Conservation (phyloP, 2,329 filamentous ascomycete species). For the Aspergillus sp. region DNA sequence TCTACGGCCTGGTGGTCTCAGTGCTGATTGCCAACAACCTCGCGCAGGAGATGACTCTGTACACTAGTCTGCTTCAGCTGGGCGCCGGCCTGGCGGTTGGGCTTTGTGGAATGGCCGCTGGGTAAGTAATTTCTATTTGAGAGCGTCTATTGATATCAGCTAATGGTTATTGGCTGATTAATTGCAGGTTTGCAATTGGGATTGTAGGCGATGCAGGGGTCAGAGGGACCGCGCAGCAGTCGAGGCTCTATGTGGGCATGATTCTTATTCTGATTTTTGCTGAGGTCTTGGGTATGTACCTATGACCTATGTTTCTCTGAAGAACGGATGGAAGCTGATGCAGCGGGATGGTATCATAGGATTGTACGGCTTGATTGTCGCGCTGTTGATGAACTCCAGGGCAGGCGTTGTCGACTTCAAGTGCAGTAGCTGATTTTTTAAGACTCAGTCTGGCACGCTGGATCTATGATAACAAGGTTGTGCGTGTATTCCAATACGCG, state of each 20-base stretch:
- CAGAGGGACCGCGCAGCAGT: conserved; percentile 55
- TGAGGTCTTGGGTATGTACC: conserved; percentile 84
- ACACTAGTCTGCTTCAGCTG: conserved; percentile 81
- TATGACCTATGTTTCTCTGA: not conserved
- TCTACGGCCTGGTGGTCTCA: conserved; percentile 88
- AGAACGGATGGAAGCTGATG: not conserved
- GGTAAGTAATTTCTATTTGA: conserved; percentile 36
- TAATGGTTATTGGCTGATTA: conserved; percentile 13
- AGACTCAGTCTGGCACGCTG: not conserved
- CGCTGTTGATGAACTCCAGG: conserved; percentile 4
- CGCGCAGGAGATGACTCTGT: conserved; percentile 70
- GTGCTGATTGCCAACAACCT: conserved; percentile 82
- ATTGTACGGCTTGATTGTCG: conserved; percentile 9
- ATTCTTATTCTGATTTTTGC: conserved; percentile 99
- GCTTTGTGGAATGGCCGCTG: conserved; percentile 78
- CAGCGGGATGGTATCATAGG: not conserved
- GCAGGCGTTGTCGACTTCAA: conserved; percentile 1
- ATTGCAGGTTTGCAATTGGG: conserved; percentile 72
- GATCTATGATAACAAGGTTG: not conserved
- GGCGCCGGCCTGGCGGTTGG: conserved; percentile 81
- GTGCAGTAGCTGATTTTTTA: not conserved
- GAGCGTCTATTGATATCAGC: not conserved
- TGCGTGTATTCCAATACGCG: not conserved
- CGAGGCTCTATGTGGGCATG: conserved; percentile 86
- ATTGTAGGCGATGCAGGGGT: conserved; percentile 68